Conservation (phyloP, 1,284 basidiomycete species). For the Apiotrichum sp. region DNA sequence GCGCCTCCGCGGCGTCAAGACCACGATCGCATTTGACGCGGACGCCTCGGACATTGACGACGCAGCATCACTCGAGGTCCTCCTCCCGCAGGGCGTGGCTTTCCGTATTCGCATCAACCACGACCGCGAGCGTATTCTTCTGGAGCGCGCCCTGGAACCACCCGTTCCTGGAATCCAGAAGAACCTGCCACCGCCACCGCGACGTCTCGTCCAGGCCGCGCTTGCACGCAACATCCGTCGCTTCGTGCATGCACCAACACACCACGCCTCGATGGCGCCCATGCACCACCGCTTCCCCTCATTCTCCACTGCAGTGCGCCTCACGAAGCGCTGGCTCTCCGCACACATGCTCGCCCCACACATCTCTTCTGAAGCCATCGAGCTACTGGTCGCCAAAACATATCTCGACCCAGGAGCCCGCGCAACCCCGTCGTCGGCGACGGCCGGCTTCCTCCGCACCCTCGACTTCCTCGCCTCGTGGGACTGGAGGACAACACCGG, state of each 20-base stretch:
- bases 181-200: constrained; percentile 37
- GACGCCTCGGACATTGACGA: constrained; percentile 62
- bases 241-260: constrained; percentile 72
- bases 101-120: constrained; percentile 81
- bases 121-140: constrained; percentile 72
- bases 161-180: constrained; percentile 28
- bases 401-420: constrained; percentile 49
- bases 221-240: constrained; percentile 60
- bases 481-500: constrained; percentile 60
- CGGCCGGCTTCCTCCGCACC: constrained; percentile 69
- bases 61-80: constrained; percentile 65
- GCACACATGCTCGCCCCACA: constrained; percentile 75
- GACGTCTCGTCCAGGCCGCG: constrained; percentile 54
- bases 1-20: constrained; percentile 51
- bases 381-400: constrained; percentile 68
- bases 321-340: constrained; percentile 88
- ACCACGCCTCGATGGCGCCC: constrained; percentile 76
- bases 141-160: constrained; percentile 60
- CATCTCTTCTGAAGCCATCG: constrained; percentile 68
- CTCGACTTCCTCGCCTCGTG: constrained; percentile 72
- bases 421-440: constrained; percentile 47
- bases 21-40: constrained; percentile 54
- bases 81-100: constrained; percentile 77
- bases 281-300: constrained; percentile 73
- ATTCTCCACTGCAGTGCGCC: constrained; percentile 74